Conservation (phyloP, 2,329 filamentous ascomycete species). For the Hirsutella rhossiliensis region DNA sequence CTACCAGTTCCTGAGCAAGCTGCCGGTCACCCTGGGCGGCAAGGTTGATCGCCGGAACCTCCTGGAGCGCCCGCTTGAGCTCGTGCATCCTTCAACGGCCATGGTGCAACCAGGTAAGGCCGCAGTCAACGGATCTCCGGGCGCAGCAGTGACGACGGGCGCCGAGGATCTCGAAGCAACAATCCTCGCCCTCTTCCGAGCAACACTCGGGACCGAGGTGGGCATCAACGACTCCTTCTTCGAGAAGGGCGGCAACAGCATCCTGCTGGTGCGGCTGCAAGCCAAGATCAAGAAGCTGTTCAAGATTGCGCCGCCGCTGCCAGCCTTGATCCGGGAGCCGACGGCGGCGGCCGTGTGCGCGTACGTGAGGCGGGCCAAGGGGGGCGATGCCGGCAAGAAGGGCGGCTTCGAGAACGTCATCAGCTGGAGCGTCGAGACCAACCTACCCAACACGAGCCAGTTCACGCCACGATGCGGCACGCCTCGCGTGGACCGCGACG, state of each 20-base stretch:
- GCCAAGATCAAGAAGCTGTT: conserved; percentile 13
- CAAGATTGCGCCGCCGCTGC: conserved; percentile 12
- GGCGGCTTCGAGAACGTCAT: conserved; percentile 9
- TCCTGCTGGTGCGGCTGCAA: conserved; percentile 13
- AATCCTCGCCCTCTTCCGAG: conserved; percentile 9
- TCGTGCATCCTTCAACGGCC: conserved; percentile 6
- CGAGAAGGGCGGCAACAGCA: conserved; percentile 13
- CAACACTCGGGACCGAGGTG: conserved; percentile 7
- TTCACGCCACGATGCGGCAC: conserved; percentile 10
- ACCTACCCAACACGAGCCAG: conserved; percentile 11
- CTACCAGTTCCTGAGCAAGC: conserved; percentile 9
- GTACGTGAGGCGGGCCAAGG: conserved; percentile 8
- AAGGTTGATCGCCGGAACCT: conserved; percentile 12
- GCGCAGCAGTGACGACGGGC: not conserved
- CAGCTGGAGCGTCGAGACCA: conserved; percentile 12
- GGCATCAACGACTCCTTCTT: conserved; percentile 11
- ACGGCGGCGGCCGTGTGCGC: conserved; percentile 11
- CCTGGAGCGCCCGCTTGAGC: conserved; percentile 7
- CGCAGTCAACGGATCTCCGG: not conserved
- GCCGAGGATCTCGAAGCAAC: conserved; percentile 7
- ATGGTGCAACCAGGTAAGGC: not conserved
- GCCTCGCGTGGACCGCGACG: not conserved
- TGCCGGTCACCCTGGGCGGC: conserved; percentile 11
- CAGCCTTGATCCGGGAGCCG: conserved; percentile 12
- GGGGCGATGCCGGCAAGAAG: conserved; percentile 6